These are phyloP conservation scores for Batrachochytrium dendrobatidis DNA, from an alignment of 371 early-diverging fungal genomes.

Conservation along the genomic window DNA sequence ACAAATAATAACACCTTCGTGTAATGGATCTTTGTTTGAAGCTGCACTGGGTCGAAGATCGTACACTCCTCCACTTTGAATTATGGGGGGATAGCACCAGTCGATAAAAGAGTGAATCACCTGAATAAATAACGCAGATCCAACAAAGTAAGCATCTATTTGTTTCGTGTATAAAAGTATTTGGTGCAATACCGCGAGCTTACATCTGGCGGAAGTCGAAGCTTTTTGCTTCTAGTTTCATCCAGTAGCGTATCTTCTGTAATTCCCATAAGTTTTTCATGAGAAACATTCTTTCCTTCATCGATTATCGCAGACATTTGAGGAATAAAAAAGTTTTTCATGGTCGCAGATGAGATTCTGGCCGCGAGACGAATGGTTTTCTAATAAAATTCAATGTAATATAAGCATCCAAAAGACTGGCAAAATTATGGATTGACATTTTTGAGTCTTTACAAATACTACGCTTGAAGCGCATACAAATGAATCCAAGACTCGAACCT, in stretches of 20 bases:
- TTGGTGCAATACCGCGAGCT: not conserved
- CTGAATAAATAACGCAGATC: conserved; percentile 2
- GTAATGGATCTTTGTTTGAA: conserved; percentile 63
- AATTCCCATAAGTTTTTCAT: conserved; percentile 73
- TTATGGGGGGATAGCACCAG: conserved; percentile 91
- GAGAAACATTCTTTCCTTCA: conserved; percentile 76
- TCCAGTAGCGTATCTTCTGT: conserved; percentile 47
- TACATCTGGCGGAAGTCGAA: conserved; percentile 10
- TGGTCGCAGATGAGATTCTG: conserved; percentile 60
- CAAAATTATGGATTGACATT: too few relatives aligned
- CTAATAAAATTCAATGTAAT: conserved; percentile 26
- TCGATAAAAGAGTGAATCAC: conserved; percentile 55
- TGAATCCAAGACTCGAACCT: too few relatives aligned
- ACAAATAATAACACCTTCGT: conserved; percentile 84
- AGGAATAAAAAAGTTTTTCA: conserved; percentile 79
- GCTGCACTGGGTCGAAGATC: conserved; percentile 76
- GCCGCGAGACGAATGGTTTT: conserved; percentile 65
- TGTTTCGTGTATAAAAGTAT: not conserved
- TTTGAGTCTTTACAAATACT: too few relatives aligned
- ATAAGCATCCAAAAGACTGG: not conserved
- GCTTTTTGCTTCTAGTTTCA: conserved; percentile 9
- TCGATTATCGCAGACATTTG: conserved; percentile 82
- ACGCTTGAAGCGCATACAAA: too few relatives aligned
- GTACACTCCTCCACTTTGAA: conserved; percentile 94
- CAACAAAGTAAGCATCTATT: conserved; percentile 10